Percentiles rank a stretch among this genome's conserved stretches.
These are phyloP conservation scores for Coffea canephora DNA, from an alignment of 257 asterid genomes.

Conservation along the genomic window DNA sequence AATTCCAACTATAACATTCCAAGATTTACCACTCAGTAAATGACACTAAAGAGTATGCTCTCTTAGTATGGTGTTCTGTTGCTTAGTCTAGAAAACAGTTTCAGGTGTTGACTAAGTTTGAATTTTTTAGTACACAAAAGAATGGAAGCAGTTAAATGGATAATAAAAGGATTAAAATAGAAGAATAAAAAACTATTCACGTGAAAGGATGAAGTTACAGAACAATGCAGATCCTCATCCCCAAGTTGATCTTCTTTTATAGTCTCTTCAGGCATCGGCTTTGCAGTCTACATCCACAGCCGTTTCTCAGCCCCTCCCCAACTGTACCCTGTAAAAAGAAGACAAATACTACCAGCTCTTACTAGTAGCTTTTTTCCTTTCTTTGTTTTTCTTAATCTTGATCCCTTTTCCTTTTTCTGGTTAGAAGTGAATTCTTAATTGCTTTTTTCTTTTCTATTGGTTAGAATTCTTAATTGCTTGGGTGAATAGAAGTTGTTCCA, in stretches of 20 bases:
- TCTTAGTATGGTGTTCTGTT: background rate
- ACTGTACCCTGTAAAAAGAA: background rate
- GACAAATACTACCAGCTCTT: background rate
- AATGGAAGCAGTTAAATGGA: background rate
- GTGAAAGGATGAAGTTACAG: background rate
- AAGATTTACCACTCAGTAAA: slow-evolving; percentile 6
- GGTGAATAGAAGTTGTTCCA: no score
- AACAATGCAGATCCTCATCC: background rate
- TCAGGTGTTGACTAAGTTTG: background rate
- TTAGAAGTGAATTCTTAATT: background rate
- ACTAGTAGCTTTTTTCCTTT: background rate
- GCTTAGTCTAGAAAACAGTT: background rate
- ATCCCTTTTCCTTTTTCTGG: no score
- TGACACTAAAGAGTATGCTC: slow-evolving; percentile 1
- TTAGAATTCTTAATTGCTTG: no score
- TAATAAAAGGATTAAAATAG: no score
- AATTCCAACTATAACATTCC: background rate
- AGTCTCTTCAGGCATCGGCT: background rate
- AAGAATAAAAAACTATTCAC: no score
- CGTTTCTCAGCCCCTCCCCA: background rate
- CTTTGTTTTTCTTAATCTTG: background rate
- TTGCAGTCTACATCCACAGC: background rate
- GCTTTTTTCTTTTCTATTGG: no score
- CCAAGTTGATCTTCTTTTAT: background rate
- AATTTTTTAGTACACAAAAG: background rate